Base-by-base conservation (phyloP, 208 protist genomes). In the Leishmania arabica region DNA sequence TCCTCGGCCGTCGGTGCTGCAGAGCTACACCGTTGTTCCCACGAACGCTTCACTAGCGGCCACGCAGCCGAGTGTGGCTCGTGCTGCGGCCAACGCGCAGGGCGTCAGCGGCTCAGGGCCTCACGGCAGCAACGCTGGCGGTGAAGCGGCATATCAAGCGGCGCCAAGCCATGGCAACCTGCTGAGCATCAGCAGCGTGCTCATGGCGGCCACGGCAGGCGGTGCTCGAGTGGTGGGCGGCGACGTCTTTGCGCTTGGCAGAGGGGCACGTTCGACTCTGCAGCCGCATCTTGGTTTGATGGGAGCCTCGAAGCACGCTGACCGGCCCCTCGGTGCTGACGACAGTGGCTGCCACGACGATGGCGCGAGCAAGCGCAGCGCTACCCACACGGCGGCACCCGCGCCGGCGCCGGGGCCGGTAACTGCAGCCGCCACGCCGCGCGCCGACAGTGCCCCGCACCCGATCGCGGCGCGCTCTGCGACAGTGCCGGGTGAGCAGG, bases 231-330 rank as follows among this genome's bases (percentile, higher is more conserved):
- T 34, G 0, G 54, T 75, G 1, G 47, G 40, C 1, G 80, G 80
- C 24, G 80, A 84, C 56, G 75, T 84, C 56, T 84, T 84, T n/a
- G 62, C 75, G 45, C 69, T 80, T 27, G 75, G 80, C 66, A 70
- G 80, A 47, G 49, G 31, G 15, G 66, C 80, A 3, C 66, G 75
- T 4, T 15, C 66, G 51, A 5, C 34, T 13, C 45, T 71, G 49
- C 69, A 75, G 54, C 58, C 80, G 34, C 40, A 15, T 40, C 58
- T 49, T 24, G 66, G 64, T 4, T 53, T 60, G 72, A 42, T 40
- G 42, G 49, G 72, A 27, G 47, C 47, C 53, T 27, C 17, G 53
- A 34, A 47, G 11, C 45, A 2, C 17, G 42, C 68, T 15, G 40
- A 53, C 42, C 42, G 24, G 24, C 34, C 17, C 40, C 34, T 13